A percentile compares a stretch with the other conserved stretches of the same genome.
These are phyloP conservation scores for Solanum infundibuliforme DNA, from an alignment of 257 asterid genomes.

Conservation along the genomic window DNA sequence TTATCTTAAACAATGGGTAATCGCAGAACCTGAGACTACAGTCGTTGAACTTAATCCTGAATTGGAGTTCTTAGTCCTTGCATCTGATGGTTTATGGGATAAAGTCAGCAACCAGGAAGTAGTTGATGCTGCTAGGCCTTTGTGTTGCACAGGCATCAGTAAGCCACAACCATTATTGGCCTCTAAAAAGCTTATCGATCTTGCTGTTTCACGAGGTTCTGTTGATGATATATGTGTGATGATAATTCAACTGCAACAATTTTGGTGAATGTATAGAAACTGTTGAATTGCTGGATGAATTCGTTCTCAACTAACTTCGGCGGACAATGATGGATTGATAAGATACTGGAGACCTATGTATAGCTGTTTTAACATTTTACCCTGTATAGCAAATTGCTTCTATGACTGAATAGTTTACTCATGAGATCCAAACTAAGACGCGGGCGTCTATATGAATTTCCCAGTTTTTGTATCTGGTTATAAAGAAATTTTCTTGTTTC, in stretches of 20 bases:
- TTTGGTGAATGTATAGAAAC: neutral
- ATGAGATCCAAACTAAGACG: neutral
- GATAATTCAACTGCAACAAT: conserved; percentile 38
- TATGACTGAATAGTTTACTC: neutral
- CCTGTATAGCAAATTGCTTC: neutral
- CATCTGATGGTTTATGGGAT: conserved; percentile 97
- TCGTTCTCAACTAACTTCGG: neutral
- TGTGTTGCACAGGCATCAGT: conserved; percentile 27
- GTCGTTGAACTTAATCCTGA: conserved; percentile 34
- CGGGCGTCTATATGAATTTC: neutral
- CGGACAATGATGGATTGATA: neutral
- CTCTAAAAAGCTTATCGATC: conserved; percentile 54
- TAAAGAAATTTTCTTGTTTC: neutral
- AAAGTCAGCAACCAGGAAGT: conserved; percentile 91
- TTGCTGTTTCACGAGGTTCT: conserved; percentile 69
- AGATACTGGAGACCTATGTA: neutral
- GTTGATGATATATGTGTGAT: conserved; percentile 64
- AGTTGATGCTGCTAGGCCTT: conserved; percentile 42
- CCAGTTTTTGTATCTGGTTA: neutral
- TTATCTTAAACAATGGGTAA: conserved; percentile 76
- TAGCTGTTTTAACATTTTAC: neutral
- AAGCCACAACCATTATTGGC: conserved; percentile 39
- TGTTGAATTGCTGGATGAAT: neutral
- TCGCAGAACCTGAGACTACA: conserved; percentile 68
- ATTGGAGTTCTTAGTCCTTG: conserved; percentile 71